phyloP scores from a whole-genome alignment of 495 filamentous ascomycete genomes.

The Aspergillus kassunensis region DNA sequence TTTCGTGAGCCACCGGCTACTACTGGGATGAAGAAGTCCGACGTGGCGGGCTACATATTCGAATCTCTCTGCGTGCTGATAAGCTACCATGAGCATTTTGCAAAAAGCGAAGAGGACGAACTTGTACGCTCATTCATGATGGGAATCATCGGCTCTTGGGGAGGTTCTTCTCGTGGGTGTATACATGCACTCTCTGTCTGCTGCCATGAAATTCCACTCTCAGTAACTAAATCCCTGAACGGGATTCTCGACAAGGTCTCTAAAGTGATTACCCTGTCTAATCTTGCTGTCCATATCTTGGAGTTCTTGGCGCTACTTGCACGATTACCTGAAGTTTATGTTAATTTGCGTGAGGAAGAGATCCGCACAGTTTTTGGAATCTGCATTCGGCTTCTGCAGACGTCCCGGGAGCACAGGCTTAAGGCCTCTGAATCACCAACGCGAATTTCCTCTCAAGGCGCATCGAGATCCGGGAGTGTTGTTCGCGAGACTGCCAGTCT shows the following conservation, averaged over 20 bases:
- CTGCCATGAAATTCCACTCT: constrained; percentile 84
- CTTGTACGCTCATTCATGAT: constrained; percentile 79
- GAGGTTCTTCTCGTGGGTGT: constrained; percentile 81
- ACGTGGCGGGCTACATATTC: constrained; percentile 84
- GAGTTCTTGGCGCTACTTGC: constrained; percentile 88
- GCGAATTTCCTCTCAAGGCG: constrained; percentile 26
- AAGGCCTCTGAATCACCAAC: constrained; percentile 34
- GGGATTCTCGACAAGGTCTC: constrained; percentile 87
- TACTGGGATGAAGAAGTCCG: constrained; percentile 76
- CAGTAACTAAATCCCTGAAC: constrained; percentile 74
- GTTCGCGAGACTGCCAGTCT: constrained; percentile 37
- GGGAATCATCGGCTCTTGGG: constrained; percentile 74
- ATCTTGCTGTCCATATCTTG: constrained; percentile 87
- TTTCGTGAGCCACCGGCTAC: constrained; percentile 71
- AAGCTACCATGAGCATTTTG: constrained; percentile 80
- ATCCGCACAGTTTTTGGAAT: constrained; percentile 92
- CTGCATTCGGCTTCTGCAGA: constrained; percentile 86
- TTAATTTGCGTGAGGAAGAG: constrained; percentile 82
- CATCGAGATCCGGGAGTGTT: constrained; percentile 38
- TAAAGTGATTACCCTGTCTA: constrained; percentile 87
- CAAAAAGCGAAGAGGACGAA: constrained; percentile 81
- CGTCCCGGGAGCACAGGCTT: constrained; percentile 55
- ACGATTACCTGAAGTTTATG: constrained; percentile 76
- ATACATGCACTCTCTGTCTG: constrained; percentile 93
- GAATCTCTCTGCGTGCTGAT: constrained; percentile 79